Evolutionary conservation across 2,329 filamentous ascomycete genomes (phyloP).

Genomic region (Arachnopeziza araneosa): DNA sequence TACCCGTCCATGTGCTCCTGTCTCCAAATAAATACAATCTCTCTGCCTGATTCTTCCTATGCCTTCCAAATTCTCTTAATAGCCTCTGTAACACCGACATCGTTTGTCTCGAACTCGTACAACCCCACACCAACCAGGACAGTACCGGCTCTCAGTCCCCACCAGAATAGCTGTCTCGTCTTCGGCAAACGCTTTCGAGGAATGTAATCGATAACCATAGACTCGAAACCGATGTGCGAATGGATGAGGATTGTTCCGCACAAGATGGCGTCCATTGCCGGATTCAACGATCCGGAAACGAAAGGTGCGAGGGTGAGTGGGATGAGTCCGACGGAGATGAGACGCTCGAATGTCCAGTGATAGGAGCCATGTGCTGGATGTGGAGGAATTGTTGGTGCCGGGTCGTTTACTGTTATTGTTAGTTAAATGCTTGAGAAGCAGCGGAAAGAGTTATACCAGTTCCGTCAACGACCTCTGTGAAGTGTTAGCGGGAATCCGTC

Average conservation of each 20-base stretch:
- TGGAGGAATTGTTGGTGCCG: constrained; percentile 66
- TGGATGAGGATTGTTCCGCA: constrained; percentile 81
- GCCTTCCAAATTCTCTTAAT: constrained; percentile 88
- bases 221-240: constrained; percentile 93
- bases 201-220: constrained; percentile 87
- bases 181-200: constrained; percentile 65
- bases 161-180: constrained; percentile 61
- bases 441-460: constrained; percentile 49
- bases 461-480: constrained; percentile 66
- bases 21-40: neutral
- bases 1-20: neutral
- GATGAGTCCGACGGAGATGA: constrained; percentile 73
- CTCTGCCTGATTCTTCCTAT: constrained; percentile 32
- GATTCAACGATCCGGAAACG: constrained; percentile 86
- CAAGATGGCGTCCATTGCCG: constrained; percentile 77
- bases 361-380: constrained; percentile 85
- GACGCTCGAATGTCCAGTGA: constrained; percentile 96
- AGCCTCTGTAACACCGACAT: constrained; percentile 87
- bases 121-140: constrained; percentile 78
- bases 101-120: constrained; percentile 99
- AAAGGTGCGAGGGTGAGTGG: constrained; percentile 89
- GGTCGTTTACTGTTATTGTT: constrained; percentile 68
- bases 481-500: constrained; percentile 37
- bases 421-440: constrained; percentile 13
- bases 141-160: constrained; percentile 74